phyloP scores from a whole-genome alignment of 176 grass and related monocot genomes.

The Cenchrus americanus region DNA sequence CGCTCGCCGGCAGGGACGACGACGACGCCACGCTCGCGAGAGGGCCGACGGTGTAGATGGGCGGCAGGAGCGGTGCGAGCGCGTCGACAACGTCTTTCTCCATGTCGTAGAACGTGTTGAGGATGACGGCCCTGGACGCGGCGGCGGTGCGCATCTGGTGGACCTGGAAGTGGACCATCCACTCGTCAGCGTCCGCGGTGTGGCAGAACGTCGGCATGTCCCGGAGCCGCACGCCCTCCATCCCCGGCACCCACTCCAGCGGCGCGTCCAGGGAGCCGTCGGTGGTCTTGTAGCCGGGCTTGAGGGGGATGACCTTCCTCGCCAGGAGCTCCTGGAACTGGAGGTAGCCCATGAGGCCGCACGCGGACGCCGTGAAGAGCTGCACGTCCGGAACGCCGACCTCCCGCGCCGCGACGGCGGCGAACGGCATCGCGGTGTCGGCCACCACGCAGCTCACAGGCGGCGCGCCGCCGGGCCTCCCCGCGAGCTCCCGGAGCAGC shows the following conservation, averaged over 20 bases:
- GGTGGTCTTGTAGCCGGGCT: background rate
- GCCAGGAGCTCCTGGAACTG: conserved; percentile 37
- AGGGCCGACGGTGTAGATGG: conserved; percentile 51
- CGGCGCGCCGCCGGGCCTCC: background rate
- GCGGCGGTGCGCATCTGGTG: conserved; percentile 31
- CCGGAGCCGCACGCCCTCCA: conserved; percentile 40
- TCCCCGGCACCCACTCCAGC: conserved; percentile 52
- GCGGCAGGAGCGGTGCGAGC: conserved; percentile 37
- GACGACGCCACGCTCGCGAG: background rate
- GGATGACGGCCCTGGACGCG: conserved; percentile 35
- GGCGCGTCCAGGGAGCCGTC: conserved; percentile 49
- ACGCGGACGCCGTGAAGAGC: conserved; percentile 58
- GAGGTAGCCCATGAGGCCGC: conserved; percentile 38
- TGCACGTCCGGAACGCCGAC: conserved; percentile 38
- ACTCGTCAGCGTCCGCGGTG: conserved; percentile 35
- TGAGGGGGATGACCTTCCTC: conserved; percentile 34
- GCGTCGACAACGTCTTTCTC: conserved; percentile 52
- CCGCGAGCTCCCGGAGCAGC: conserved; percentile 1
- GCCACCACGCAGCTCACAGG: conserved; percentile 40
- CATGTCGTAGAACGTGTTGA: conserved; percentile 58
- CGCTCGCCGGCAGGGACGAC: background rate
- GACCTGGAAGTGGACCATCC: background rate
- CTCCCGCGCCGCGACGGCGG: conserved; percentile 33
- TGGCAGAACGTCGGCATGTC: conserved; percentile 53
- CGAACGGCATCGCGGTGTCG: conserved; percentile 48